Evolutionary conservation across 2,329 filamentous ascomycete genomes (phyloP), one percentile per base, ranked within the genome.

Genomic region (Cladosporium sphaerospermum): DNA sequence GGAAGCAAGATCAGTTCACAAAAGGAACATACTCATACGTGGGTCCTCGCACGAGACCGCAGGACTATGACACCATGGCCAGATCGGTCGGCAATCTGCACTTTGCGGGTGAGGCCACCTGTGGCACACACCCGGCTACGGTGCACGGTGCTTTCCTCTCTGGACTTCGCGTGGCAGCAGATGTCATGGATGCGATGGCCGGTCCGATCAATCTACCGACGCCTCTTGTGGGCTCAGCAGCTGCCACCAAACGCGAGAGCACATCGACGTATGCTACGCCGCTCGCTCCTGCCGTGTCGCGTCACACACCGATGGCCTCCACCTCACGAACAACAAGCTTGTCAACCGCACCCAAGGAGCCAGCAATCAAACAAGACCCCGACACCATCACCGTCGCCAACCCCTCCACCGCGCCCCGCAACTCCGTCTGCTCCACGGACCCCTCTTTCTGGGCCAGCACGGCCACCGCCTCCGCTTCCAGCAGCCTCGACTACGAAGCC

Each of bases 91-190:
- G 89, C 32, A 95, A 95, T 59, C 75, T 99, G 8, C 89, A 92
- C 70, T 99, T 99, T 70, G 93, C 92, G 13, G 93, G 93, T 45
- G 93, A 99, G 71, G 93, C 96, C 56, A 99, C 95, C 1, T 96
- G 88, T 62, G 90, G 89, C 44, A 96, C 90, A 0, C 91, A 99
- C 67, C 93, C 95, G 10, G 93, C 95, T 32, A 99, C 93, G 2
- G 93, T 99, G 0, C 93, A 99, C 61, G 93, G 93, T 5, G 95
- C 93, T 8, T 99, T 97, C 66, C 76, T 99, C 3, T 96, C 93
- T 2, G 95, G 93, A 2, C 77, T 99, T 5, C 85, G 93, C 46
- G 93, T 87, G 3, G 93, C 93, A 9, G 85, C 88, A 3, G 91
- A 97, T 64, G 81, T 99, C 2, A 75, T 96, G 36, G 85, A 92